Percentiles rank a stretch among this genome's conserved stretches.
Conservation (phyloP, 371 early-diverging fungal genomes). For the Amoeboaphelidium protococcarum region DNA sequence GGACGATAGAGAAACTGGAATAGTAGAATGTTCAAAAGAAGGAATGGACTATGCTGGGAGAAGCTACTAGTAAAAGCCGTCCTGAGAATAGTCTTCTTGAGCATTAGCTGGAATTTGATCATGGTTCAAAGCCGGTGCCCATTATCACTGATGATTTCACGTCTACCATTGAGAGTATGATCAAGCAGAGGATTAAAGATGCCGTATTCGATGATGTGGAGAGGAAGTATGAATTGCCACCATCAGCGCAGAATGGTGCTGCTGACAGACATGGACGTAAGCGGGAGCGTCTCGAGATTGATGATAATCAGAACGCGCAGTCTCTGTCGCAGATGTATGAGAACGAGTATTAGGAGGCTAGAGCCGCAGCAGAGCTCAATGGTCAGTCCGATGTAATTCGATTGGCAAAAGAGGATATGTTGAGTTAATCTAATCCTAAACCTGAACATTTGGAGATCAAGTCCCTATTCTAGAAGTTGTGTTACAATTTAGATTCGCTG, state of each 20-base stretch:
- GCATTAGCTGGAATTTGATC: conserved; percentile 76
- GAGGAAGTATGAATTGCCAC: conserved; percentile 24
- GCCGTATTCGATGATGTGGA: conserved; percentile 69
- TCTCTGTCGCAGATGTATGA: conserved; percentile 78
- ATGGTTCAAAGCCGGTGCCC: conserved; percentile 68
- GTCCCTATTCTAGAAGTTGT: conserved; percentile 35
- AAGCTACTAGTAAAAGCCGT: conserved; percentile 38
- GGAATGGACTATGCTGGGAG: conserved; percentile 72
- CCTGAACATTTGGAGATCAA: conserved; percentile 29
- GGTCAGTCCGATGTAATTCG: too few relatives aligned
- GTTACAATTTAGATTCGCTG: conserved; percentile 57
- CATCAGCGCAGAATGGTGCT: too few relatives aligned
- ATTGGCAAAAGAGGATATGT: too few relatives aligned
- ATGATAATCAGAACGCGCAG: conserved; percentile 50
- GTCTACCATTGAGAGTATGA: conserved; percentile 60
- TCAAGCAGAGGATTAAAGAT: conserved; percentile 64
- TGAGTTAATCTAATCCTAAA: too few relatives aligned
- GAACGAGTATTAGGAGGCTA: conserved; percentile 41
- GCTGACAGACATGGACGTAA: too few relatives aligned
- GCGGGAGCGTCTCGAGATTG: conserved; percentile 41
- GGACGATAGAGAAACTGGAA: conserved; percentile 51
- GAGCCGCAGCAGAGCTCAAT: too few relatives aligned
- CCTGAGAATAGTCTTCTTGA: conserved; percentile 78
- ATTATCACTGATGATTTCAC: conserved; percentile 78
- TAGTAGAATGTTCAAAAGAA: conserved; percentile 49